Evolutionary conservation across 2,329 filamentous ascomycete genomes (phyloP).

Genomic region (Cladosporium sp.): DNA sequence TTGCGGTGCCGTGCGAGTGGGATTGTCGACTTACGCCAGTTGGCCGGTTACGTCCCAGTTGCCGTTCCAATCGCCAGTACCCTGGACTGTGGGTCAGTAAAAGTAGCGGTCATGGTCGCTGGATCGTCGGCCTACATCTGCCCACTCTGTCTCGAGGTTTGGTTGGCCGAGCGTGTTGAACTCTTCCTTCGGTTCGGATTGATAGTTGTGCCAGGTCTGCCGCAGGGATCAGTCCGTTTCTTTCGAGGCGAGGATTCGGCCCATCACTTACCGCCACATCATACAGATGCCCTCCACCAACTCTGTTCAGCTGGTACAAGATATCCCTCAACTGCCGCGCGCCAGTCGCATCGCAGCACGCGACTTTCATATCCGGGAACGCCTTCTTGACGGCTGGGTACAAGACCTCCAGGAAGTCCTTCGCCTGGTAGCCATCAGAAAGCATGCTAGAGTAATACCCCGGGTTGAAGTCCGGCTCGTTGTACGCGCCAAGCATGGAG

Average conservation of each 20-base stretch:
- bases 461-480: conserved; percentile 34
- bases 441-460: conserved; percentile 41
- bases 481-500: conserved; percentile 13
- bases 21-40: background rate
- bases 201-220: conserved; percentile 22
- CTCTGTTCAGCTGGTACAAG: conserved; percentile 41
- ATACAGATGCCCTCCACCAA: conserved; percentile 50
- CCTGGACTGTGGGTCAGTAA: too few species aligned
- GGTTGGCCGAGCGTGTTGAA: background rate
- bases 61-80: conserved; percentile 9
- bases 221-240: conserved; percentile 36
- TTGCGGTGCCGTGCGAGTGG: too few species aligned
- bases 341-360: conserved; percentile 40
- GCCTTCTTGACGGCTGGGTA: conserved; percentile 32
- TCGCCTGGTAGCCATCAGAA: conserved; percentile 40
- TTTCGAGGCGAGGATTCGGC: conserved; percentile 42
- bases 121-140: background rate
- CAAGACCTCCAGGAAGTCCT: conserved; percentile 45
- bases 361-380: conserved; percentile 31
- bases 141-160: background rate
- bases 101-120: background rate
- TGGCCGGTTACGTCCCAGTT: conserved; percentile 17
- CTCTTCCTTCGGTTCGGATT: conserved; percentile 12
- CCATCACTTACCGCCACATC: conserved; percentile 43
- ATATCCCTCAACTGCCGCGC: conserved; percentile 32